Evolutionary conservation across 176 grass and related monocot species (phyloP), one percentile per base, ranked within the genome.

Genomic region (Juncus effusus): DNA sequence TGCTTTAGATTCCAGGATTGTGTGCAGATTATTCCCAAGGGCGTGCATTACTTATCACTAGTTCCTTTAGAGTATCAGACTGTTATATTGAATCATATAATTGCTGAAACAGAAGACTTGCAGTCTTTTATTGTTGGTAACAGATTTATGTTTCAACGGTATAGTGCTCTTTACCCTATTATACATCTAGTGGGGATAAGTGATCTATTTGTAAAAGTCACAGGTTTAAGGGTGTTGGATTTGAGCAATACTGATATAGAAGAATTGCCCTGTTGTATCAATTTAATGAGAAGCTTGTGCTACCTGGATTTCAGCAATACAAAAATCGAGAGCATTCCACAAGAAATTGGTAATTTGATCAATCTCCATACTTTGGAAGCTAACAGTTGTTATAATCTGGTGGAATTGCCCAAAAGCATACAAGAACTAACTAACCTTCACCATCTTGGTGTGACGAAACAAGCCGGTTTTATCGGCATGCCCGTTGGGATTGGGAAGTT

Each of bases 221-320:
- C 13, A 13, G 35, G 40, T 12, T 62, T 81, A 55, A 74, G 44
- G 4, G 62, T 57, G 39, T 59, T 81, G 63, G 56, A 69, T 67
- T 68, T 81, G 55, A 54, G 58, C 36, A 54, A 62, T 13, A 62
- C 63, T 16, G 5, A 35, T 9, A 60, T 81, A 7, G 37, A 40
- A 7, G 35, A 76, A 10, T 55, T 81, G 14, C 79, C 71, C 7
- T 16, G 36, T 1, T 76, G 49, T 7, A 16, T 81, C 10, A 38
- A 72, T 6, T 54, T 42, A 8, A 14, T 81, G 71, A 75, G 56
- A 4, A 19, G 69, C n/a, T 42, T 81, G 28, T 38, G 38, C 13
- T 69, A 54, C 40, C 58, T 81, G 12, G 36, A 57, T 54, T 57
- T 76, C 62, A 68, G 64, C 36, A 81, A 75, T 50, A 81, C 78